Base-by-base conservation (phyloP, 179 eudicot species). In the Heliamphora pulchella region DNA sequence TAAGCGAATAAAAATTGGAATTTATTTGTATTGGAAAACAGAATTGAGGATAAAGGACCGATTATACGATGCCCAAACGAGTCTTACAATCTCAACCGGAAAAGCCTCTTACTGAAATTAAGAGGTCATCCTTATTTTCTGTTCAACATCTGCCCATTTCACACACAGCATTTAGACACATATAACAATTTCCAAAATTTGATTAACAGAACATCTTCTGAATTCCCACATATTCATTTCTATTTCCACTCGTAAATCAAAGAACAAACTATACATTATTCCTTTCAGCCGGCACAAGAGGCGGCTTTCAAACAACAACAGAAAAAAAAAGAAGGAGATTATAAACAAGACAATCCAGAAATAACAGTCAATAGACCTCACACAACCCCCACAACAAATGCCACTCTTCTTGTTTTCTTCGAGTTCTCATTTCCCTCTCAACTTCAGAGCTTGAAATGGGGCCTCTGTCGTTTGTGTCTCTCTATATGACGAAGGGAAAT, bases 251-350 rank as follows among this genome's bases (percentile, higher is more conserved):
- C 5, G 20, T 6, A 80, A 8, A 58, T 58, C 66, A 75, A 68
- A 66, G 4, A 74, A 57, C 6, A 74, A 41, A 74, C 71, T 75
- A 71, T 70, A 80, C 77, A 83, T 48, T 59, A 69, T 69, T 57
- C 71, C 44, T 80, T 8, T 31, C 13, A 70, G 43, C 50, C 13
- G 54, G 55, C 39, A 22, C 46, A 8, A 5, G 39, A 53, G 67
- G 77, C 71, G 53, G 53, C 67, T 70, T 54, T n/a, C 74, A 51
- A 54, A 22, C 58, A 71, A 66, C 48, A 43, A 20, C 41, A 65
- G 31, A 31, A 31, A 65, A 44, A 46, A 7, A n/a, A 39, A 22
- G 7, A 54, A 53, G 18, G 17, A 67, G 50, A 46, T 22, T 79
- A 74, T 15, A 69, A 75, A 66, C 71, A 78, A 44, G 44, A 20